Evolutionary conservation across 2,329 filamentous ascomycete genomes (phyloP), one percentile per base, ranked within the genome.

Genomic region (Aspergillus intermedius): DNA sequence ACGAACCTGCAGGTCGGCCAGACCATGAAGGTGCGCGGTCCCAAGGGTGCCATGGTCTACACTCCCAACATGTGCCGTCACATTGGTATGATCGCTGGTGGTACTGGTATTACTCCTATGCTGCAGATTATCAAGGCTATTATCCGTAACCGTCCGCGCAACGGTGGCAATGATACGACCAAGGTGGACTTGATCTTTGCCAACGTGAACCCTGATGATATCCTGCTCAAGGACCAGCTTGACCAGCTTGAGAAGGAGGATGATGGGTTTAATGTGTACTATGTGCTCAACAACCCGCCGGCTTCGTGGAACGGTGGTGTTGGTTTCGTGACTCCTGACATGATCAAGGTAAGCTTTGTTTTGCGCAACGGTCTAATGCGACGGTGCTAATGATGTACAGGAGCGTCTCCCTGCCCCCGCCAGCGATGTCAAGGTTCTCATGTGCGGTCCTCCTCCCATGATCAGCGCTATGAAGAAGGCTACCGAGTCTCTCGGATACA

Each of bases 51-150:
- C 61, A 96, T 98, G 79, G 88, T 95, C 54, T 98, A 98, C 76
- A 88, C 86, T 15, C 90, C 91, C 61, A 96, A 96, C 78, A 91
- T 98, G 87, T 88, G 91, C 61, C 85, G 88, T 56, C 88, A 88
- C 73, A 95, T 98, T 60, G 93, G 91, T 66, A 98, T 98, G 93
- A 88, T 98, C 66, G 90, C 93, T 55, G 93, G 93, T 59, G 93
- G 93, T 57, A 97, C 93, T 30, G 93, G 93, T 60, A 97, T 98
- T 70, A 97, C 93, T 8, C 93, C 93, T 52, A 98, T 98, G 93
- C 81, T 97, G 55, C 93, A 98, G 77, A 83, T 98, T 61, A 84
- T 95, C 68, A 87, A 90, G 63, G 93, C 91, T 50, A 90, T 97
- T 60, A 81, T 91, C 62, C 83, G 88, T 59, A 88, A 88, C 63